A percentile compares a stretch with the other conserved stretches of the same genome.
phyloP scores from a whole-genome alignment of 345 rosid species.

The Salix brachista region DNA sequence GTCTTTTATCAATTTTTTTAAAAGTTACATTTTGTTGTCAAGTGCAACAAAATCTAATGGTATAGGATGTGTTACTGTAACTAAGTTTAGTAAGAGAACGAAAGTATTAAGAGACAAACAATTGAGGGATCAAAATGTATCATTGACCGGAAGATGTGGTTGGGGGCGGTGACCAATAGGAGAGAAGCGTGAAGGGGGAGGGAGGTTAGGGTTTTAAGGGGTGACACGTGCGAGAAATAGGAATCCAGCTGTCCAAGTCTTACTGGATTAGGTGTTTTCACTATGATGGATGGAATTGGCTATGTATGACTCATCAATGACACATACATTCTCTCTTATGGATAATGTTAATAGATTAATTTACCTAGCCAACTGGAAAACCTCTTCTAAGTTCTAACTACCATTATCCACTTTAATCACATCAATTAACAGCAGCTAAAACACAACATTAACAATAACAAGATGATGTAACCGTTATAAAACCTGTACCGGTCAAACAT shows the following conservation, averaged over 20 bases:
- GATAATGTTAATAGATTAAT: slow-evolving; percentile 18
- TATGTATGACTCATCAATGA: slow-evolving; percentile 20
- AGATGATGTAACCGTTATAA: no score
- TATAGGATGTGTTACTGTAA: no score
- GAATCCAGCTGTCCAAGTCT: slow-evolving; percentile 62
- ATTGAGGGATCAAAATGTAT: no score
- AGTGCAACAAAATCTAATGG: no score
- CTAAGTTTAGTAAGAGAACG: no score
- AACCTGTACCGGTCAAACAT: no score
- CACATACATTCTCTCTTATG: neutral
- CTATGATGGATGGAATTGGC: neutral
- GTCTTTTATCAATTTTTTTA: neutral
- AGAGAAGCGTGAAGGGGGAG: slow-evolving; percentile 19
- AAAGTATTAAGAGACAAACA: no score
- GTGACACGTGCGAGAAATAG: slow-evolving; percentile 60
- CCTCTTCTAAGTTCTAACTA: no score
- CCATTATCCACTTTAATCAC: neutral
- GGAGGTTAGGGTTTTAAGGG: slow-evolving; percentile 54
- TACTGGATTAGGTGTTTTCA: slow-evolving; percentile 46
- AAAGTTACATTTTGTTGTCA: no score
- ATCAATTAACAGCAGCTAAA: neutral
- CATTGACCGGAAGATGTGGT: no score
- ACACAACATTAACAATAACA: neutral
- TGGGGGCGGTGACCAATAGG: slow-evolving; percentile 40
- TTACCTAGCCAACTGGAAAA: neutral